Evolutionary conservation across 495 filamentous ascomycete species (phyloP).

Genomic region (Daldinia childiae): DNA sequence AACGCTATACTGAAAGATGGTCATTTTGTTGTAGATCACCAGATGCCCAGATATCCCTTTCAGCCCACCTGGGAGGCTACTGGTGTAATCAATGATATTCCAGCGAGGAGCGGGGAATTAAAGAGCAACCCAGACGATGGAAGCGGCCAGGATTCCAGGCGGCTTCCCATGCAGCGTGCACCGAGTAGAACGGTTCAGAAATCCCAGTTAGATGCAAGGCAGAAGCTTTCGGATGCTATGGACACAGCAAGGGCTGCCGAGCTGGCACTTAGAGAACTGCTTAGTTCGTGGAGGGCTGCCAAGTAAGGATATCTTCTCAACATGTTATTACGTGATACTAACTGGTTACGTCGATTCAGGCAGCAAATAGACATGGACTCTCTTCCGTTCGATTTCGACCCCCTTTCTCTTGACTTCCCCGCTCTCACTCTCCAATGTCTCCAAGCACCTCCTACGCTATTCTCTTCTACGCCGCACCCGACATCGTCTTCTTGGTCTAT

Average conservation of each 20-base stretch:
- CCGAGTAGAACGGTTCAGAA: conserved; percentile 60
- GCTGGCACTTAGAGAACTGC: conserved; percentile 80
- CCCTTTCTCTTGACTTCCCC: conserved; percentile 81
- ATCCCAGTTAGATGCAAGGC: conserved; percentile 66
- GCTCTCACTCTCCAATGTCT: conserved; percentile 82
- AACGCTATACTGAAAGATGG: conserved; percentile 50
- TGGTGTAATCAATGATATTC: conserved; percentile 82
- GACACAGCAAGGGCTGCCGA: conserved; percentile 84
- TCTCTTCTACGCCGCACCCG: conserved; percentile 73
- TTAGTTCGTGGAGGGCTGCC: conserved; percentile 81
- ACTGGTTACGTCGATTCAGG: conserved; percentile 48
- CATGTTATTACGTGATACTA: conserved; percentile 1
- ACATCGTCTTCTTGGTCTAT: conserved; percentile 78
- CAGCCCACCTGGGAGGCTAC: conserved; percentile 73
- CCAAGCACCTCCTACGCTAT: conserved; percentile 78
- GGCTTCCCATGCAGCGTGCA: conserved; percentile 52
- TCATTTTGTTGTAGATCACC: conserved; percentile 57
- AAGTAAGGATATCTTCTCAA: conserved; percentile 62
- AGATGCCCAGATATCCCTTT: conserved; percentile 67
- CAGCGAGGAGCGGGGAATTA: conserved; percentile 50
- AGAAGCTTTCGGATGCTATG: conserved; percentile 66
- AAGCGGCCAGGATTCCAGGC: conserved; percentile 38
- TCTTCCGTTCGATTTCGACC: conserved; percentile 82
- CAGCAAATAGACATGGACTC: conserved; percentile 56
- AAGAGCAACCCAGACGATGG: conserved; percentile 46